Conservation (phyloP, 176 grass and related monocot species). For the Bonia amplexicaulis region DNA sequence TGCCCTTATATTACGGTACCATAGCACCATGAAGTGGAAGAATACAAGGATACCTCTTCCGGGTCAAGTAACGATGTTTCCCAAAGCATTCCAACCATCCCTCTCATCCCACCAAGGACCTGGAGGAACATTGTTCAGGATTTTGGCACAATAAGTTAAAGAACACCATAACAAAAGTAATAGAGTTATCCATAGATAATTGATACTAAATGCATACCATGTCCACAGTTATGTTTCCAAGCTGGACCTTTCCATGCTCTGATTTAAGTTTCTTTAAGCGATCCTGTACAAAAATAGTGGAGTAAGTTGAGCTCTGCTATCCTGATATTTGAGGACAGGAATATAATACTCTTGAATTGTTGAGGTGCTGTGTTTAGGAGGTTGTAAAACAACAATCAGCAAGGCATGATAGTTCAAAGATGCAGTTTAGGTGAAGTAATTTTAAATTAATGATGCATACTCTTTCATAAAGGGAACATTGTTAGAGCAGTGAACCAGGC, state of each 20-base stretch:
- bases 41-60: slow-evolving; percentile 70
- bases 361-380: background rate
- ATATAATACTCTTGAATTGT: background rate
- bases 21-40: slow-evolving; percentile 1
- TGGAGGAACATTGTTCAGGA: slow-evolving; percentile 26
- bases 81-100: slow-evolving; percentile 97
- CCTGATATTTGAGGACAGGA: background rate
- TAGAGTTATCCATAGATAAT: background rate
- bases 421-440: background rate
- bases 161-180: background rate
- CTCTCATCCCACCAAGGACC: slow-evolving; percentile 99
- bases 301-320: background rate
- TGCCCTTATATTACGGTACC: background rate
- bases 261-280: slow-evolving; percentile 91
- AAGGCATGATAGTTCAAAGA: background rate
- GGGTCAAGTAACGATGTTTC: slow-evolving; percentile 96
- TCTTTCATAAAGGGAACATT: background rate
- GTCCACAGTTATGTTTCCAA: slow-evolving; percentile 89
- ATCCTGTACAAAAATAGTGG: slow-evolving; percentile 45
- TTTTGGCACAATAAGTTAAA: background rate
- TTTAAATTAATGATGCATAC: background rate
- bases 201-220: slow-evolving; percentile 58
- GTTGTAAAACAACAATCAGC: background rate
- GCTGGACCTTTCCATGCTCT: slow-evolving; percentile 91
- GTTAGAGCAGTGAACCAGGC: background rate